Conservation (phyloP, 1,139 yeast genomes). For the Eremothecium coryli region DNA sequence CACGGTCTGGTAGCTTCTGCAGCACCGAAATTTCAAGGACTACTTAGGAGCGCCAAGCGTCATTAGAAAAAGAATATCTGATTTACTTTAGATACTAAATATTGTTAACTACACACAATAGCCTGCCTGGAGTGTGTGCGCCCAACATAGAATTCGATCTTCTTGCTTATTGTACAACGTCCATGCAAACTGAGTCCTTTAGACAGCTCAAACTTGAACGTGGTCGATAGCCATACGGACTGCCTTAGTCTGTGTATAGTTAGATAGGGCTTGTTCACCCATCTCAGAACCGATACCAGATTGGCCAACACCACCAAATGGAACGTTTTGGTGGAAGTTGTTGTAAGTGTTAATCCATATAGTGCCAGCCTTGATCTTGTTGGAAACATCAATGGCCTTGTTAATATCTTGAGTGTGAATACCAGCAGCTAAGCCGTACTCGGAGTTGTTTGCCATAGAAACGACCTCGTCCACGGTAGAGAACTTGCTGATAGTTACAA, state of each 20-base stretch:
- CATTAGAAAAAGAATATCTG: no score
- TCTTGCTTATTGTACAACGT: no score
- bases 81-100: no score
- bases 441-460: conserved; percentile 51
- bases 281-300: conserved; percentile 69
- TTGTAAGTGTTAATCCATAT: conserved; percentile 50
- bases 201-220: background rate
- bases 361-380: conserved; percentile 61
- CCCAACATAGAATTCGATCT: no score
- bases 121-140: no score
- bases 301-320: conserved; percentile 55
- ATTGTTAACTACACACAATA: no score
- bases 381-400: conserved; percentile 50
- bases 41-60: no score
- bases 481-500: conserved; percentile 58
- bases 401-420: conserved; percentile 52
- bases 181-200: no score
- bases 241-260: conserved; percentile 57
- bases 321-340: conserved; percentile 50
- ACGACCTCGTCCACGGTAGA: conserved; percentile 55
- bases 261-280: conserved; percentile 60
- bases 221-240: conserved; percentile 28
- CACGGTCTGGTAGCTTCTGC: no score
- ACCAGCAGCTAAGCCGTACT: conserved; percentile 69
- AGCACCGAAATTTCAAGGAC: no score